Percentiles rank a stretch among this genome's conserved stretches.
phyloP scores from a whole-genome alignment of 169 alveolate genomes.

The Neospora caninum region DNA sequence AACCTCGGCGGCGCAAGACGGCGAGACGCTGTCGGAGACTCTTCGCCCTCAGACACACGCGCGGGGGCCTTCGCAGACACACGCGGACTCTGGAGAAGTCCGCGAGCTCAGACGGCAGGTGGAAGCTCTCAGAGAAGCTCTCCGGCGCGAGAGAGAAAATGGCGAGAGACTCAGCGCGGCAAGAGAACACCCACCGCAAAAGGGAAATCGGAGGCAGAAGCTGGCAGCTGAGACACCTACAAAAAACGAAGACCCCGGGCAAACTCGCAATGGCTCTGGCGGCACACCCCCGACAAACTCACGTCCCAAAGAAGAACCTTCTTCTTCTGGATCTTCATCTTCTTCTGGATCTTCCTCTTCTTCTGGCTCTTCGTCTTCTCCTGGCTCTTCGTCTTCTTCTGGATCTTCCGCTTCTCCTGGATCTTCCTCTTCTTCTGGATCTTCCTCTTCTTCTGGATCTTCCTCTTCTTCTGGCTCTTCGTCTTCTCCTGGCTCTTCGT shows the following conservation, averaged over 20 bases:
- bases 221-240: background rate
- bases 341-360: constrained; percentile 4
- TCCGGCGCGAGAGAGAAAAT: background rate
- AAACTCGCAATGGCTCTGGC: too few relatives aligned
- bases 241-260: too few relatives aligned
- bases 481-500: background rate
- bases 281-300: background rate
- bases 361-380: constrained; percentile 7
- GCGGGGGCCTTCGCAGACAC: too few relatives aligned
- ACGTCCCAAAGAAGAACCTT: background rate
- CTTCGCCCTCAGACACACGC: too few relatives aligned
- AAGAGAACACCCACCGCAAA: background rate
- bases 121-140: too few relatives aligned
- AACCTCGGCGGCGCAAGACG: too few relatives aligned
- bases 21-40: too few relatives aligned
- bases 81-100: too few relatives aligned
- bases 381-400: background rate
- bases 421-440: background rate
- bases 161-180: background rate
- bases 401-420: background rate
- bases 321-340: constrained; percentile 2
- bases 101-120: too few relatives aligned
- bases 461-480: background rate
- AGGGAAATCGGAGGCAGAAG: background rate
- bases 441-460: background rate